A percentile compares a stretch with the other conserved stretches of the same genome.
Evolutionary conservation across 768 basidiomycete genomes (phyloP).

Genomic region (Termitomyces sp.): DNA sequence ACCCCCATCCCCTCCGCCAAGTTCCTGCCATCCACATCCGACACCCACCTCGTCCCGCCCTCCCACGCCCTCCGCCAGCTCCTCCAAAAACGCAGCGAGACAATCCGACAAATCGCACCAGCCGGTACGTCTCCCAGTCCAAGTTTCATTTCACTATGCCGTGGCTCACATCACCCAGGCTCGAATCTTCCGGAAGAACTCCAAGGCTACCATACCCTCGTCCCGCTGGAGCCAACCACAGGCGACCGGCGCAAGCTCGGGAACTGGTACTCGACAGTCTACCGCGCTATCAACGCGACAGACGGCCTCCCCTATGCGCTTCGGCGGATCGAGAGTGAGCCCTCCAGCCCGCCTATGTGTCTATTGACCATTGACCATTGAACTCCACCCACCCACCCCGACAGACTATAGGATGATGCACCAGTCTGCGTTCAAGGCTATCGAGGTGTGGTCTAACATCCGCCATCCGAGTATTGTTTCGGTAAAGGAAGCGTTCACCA

Average conservation of each 20-base stretch:
- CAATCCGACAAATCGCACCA: conserved; percentile 45
- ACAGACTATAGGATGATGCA: conserved; percentile 80
- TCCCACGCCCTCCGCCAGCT: conserved; percentile 38
- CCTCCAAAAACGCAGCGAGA: conserved; percentile 59
- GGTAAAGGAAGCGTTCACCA: conserved; percentile 92
- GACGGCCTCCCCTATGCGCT: conserved; percentile 80
- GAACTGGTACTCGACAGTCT: conserved; percentile 83
- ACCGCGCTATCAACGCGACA: conserved; percentile 69
- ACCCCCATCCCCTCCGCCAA: conserved; percentile 58
- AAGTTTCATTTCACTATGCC: conserved; percentile 14
- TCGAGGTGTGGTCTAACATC: conserved; percentile 84
- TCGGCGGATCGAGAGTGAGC: conserved; percentile 83
- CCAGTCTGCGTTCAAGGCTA: conserved; percentile 73
- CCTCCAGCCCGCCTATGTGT: conserved; percentile 1
- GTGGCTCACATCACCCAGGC: conserved; percentile 29
- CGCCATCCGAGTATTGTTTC: conserved; percentile 82
- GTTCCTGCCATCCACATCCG: conserved; percentile 37
- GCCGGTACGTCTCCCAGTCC: conserved; percentile 20
- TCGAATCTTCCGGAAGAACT: conserved; percentile 77
- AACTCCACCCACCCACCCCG: neutral
- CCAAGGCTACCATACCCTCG: conserved; percentile 85
- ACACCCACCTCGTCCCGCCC: conserved; percentile 67
- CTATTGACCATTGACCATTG: conserved; percentile 6
- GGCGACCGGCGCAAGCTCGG: conserved; percentile 70
- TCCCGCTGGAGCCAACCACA: conserved; percentile 61